Conservation (phyloP, 2,329 filamentous ascomycete genomes). For the Aspergillus sp. region DNA sequence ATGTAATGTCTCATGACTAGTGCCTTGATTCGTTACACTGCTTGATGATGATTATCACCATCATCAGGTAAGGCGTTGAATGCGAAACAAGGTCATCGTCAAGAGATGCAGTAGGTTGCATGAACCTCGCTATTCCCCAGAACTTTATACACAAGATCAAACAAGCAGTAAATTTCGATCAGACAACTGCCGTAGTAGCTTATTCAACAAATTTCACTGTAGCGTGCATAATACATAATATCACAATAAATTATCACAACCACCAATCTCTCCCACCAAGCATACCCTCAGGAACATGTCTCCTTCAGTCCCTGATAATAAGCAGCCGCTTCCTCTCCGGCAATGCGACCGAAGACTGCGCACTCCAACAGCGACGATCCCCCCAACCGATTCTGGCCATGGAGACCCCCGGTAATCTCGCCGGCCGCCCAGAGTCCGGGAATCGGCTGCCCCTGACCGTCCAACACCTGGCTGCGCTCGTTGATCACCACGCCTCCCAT, state of each 20-base stretch:
- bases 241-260: background rate
- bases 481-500: constrained; percentile 66
- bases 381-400: constrained; percentile 64
- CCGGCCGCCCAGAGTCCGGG: constrained; percentile 63
- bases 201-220: background rate
- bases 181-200: background rate
- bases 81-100: background rate
- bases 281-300: background rate
- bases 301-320: constrained; percentile 17
- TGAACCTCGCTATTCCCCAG: background rate
- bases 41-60: background rate
- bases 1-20: background rate
- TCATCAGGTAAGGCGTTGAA: background rate
- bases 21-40: background rate
- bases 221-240: too few species aligned
- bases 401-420: constrained; percentile 65
- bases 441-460: constrained; percentile 47
- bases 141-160: too few species aligned
- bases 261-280: background rate
- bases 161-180: background rate
- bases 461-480: constrained; percentile 54
- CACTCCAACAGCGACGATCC: constrained; percentile 65
- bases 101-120: background rate
- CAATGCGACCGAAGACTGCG: constrained; percentile 63
- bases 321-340: constrained; percentile 52